Evolutionary conservation across 1,139 yeast species (phyloP).

Genomic region (Nakaseomyces bracarensis): DNA sequence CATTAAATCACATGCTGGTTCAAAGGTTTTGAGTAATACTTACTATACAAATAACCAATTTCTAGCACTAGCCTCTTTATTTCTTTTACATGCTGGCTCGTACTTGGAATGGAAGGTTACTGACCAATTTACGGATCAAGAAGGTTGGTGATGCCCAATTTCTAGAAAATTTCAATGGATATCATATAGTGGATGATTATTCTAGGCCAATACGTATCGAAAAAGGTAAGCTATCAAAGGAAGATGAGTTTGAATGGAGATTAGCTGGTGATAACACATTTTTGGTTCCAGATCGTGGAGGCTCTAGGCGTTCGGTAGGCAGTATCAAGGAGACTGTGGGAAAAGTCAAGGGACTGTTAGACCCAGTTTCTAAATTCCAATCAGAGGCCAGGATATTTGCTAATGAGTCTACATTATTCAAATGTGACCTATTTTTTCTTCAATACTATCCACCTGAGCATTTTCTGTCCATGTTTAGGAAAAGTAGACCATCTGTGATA

Average conservation of each 20-base stretch:
- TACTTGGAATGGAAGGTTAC: constrained; percentile 1
- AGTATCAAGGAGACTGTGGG: background rate
- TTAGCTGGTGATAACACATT: constrained; percentile 4
- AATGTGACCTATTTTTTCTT: constrained; percentile 31
- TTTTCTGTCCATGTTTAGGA: constrained; percentile 39
- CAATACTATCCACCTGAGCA: constrained; percentile 42
- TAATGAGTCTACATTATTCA: constrained; percentile 21
- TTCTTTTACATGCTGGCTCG: background rate
- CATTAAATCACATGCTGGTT: too few relatives aligned
- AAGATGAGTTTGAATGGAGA: constrained; percentile 2
- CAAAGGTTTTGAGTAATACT: background rate
- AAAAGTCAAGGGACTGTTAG: constrained; percentile 2
- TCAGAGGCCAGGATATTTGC: constrained; percentile 12
- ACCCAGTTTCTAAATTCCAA: constrained; percentile 12
- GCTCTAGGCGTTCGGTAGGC: background rate
- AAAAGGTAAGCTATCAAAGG: background rate
- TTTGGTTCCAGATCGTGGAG: background rate
- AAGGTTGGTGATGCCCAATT: background rate
- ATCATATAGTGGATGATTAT: constrained; percentile 1
- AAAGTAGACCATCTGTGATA: constrained; percentile 42
- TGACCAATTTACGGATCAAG: background rate
- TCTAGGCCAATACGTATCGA: background rate
- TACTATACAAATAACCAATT: too few relatives aligned
- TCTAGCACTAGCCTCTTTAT: too few relatives aligned
- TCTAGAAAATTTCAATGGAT: constrained; percentile 1